These are phyloP conservation scores for Nakazawaea ambrosiae DNA, from an alignment of 805 yeast genomes.

Conservation along the genomic window DNA sequence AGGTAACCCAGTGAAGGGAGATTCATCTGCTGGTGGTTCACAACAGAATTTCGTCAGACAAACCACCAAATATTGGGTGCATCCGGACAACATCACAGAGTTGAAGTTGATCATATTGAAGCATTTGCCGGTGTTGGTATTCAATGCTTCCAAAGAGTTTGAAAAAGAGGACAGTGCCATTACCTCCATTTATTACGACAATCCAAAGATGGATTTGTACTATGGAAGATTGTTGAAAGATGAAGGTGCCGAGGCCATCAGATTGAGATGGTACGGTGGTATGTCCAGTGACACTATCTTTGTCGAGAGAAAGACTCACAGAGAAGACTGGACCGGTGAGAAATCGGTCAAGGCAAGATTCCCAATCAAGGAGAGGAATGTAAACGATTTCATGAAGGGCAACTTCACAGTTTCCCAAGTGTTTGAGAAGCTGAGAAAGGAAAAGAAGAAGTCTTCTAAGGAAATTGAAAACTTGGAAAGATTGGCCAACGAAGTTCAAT, in stretches of 20 bases:
- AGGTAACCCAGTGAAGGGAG: slow-evolving; percentile 69
- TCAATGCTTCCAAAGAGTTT: slow-evolving; percentile 93
- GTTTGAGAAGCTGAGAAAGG: slow-evolving; percentile 87
- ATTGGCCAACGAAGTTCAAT: slow-evolving; percentile 89
- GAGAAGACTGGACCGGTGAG: slow-evolving; percentile 95
- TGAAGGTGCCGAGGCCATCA: slow-evolving; percentile 98
- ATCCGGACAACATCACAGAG: slow-evolving; percentile 96
- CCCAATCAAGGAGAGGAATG: slow-evolving; percentile 83
- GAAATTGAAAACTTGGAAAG: slow-evolving; percentile 92
- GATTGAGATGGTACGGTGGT: slow-evolving; percentile 99
- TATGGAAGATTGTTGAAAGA: slow-evolving; percentile 92
- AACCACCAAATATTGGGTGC: slow-evolving; percentile 99
- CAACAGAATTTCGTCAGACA: slow-evolving; percentile 98
- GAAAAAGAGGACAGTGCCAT: slow-evolving; percentile 93
- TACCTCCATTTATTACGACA: slow-evolving; percentile 94
- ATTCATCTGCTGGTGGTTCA: slow-evolving; percentile 94
- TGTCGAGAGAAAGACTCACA: slow-evolving; percentile 87
- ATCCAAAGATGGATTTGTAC: slow-evolving; percentile 81
- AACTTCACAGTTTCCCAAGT: slow-evolving; percentile 81
- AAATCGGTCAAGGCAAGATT: slow-evolving; percentile 93
- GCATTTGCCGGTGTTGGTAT: slow-evolving; percentile 94
- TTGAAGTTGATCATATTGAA: slow-evolving; percentile 85
- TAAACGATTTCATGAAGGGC: slow-evolving; percentile 79
- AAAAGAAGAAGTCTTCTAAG: slow-evolving; percentile 78
- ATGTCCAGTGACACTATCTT: slow-evolving; percentile 80